These are phyloP conservation scores for Salix koriyanagi DNA, from an alignment of 345 rosid species.

Conservation along the genomic window DNA sequence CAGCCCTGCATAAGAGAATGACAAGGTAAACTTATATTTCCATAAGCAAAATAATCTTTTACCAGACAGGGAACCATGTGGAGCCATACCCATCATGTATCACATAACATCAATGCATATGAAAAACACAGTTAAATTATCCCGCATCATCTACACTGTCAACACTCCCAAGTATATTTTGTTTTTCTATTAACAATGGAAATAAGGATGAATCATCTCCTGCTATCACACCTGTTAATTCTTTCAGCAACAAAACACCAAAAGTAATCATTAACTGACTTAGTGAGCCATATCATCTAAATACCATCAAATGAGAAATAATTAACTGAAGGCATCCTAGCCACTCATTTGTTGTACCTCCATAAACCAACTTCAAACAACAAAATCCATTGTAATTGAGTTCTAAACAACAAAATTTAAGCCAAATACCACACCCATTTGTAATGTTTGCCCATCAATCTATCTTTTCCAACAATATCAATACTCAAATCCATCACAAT, in stretches of 20 bases:
- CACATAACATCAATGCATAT: background rate
- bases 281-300: too few species aligned
- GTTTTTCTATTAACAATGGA: background rate
- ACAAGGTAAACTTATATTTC: background rate
- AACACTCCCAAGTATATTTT: too few species aligned
- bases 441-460: background rate
- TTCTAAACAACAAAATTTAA: background rate
- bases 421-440: background rate
- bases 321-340: too few species aligned
- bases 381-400: background rate
- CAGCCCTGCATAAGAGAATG: slow-evolving; percentile 39
- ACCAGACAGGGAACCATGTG: background rate
- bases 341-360: background rate
- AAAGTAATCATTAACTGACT: too few species aligned
- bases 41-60: background rate
- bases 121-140: background rate
- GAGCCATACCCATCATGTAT: background rate
- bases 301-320: too few species aligned
- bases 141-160: background rate
- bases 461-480: background rate
- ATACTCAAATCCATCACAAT: background rate
- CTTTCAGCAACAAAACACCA: too few species aligned
- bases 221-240: background rate
- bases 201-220: background rate
- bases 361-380: background rate